A percentile compares a stretch with the other conserved stretches of the same genome.
phyloP scores from a whole-genome alignment of 1,139 yeast species.

The Hemisphaericaspora subhashii region DNA sequence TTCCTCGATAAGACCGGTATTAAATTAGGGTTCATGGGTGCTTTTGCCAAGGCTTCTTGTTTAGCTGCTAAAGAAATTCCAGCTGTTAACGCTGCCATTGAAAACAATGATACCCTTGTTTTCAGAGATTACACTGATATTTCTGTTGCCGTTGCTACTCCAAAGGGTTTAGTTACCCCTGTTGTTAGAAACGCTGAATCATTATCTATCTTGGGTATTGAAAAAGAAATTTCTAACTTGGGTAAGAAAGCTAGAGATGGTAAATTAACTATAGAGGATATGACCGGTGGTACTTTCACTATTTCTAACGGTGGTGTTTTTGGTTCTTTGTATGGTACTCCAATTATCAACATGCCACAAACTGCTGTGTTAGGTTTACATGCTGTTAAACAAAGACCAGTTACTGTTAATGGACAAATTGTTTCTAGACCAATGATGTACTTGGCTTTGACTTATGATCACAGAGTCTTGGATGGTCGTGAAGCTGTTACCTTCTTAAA shows the following conservation, averaged over 20 bases:
- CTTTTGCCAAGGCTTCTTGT: constrained; percentile 90
- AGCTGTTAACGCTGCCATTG: constrained; percentile 93
- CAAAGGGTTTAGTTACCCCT: constrained; percentile 98
- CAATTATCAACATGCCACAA: constrained; percentile 97
- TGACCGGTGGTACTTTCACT: constrained; percentile 99
- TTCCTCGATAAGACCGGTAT: constrained; percentile 90
- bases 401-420: constrained; percentile 91
- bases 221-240: constrained; percentile 75
- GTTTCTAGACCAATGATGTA: constrained; percentile 99
- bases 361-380: constrained; percentile 97
- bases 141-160: constrained; percentile 97
- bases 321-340: constrained; percentile 97
- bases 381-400: constrained; percentile 97
- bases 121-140: constrained; percentile 96
- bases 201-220: constrained; percentile 83
- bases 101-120: constrained; percentile 87
- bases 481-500: constrained; percentile 97
- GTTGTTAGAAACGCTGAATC: constrained; percentile 97
- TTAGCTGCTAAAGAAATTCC: constrained; percentile 95
- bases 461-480: constrained; percentile 97
- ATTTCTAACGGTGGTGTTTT: constrained; percentile 99
- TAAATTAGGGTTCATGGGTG: constrained; percentile 99
- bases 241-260: constrained; percentile 97
- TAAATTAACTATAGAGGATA: constrained; percentile 93
- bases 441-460: constrained; percentile 97